Percentiles rank a stretch among this genome's conserved stretches.
These are phyloP conservation scores for Vickermania ingenoplastis DNA, from an alignment of 208 protist species.

Conservation along the genomic window DNA sequence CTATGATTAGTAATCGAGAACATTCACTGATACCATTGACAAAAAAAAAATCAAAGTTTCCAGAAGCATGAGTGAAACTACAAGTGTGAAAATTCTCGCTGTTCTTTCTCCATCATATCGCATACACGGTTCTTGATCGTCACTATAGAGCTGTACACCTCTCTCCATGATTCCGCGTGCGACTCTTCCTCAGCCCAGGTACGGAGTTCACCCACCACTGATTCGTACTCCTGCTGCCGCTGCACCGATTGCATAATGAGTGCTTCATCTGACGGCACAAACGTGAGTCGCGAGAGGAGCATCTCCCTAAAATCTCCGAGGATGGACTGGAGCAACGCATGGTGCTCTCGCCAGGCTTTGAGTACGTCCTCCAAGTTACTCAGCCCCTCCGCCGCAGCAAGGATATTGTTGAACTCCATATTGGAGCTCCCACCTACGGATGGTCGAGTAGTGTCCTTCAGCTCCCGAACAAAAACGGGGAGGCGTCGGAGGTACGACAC, in stretches of 20 bases:
- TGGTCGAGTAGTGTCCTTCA: constrained; percentile 9
- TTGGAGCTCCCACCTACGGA: neutral
- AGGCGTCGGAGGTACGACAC: constrained; percentile 33
- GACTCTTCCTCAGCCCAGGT: constrained; percentile 22
- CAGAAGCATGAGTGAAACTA: no score
- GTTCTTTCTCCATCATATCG: neutral
- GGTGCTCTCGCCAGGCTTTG: constrained; percentile 46
- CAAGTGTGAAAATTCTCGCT: no score
- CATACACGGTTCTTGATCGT: neutral
- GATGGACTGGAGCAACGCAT: constrained; percentile 37
- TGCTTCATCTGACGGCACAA: constrained; percentile 36
- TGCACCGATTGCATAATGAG: constrained; percentile 47
- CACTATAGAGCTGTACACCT: constrained; percentile 1
- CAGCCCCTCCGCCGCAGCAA: neutral
- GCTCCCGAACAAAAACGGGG: constrained; percentile 21
- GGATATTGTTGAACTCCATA: neutral
- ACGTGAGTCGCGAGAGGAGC: constrained; percentile 68
- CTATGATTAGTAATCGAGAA: no score
- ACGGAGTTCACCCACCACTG: constrained; percentile 60
- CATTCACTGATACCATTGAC: no score
- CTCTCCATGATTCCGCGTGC: neutral
- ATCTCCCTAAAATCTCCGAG: constrained; percentile 59
- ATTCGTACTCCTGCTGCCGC: constrained; percentile 69
- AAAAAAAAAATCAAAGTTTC: no score
- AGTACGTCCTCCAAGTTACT: constrained; percentile 21